A percentile compares a stretch with the other conserved stretches of the same genome.
These are phyloP conservation scores for Triticum timopheevii DNA, from an alignment of 176 grass and related monocot species.

Conservation along the genomic window DNA sequence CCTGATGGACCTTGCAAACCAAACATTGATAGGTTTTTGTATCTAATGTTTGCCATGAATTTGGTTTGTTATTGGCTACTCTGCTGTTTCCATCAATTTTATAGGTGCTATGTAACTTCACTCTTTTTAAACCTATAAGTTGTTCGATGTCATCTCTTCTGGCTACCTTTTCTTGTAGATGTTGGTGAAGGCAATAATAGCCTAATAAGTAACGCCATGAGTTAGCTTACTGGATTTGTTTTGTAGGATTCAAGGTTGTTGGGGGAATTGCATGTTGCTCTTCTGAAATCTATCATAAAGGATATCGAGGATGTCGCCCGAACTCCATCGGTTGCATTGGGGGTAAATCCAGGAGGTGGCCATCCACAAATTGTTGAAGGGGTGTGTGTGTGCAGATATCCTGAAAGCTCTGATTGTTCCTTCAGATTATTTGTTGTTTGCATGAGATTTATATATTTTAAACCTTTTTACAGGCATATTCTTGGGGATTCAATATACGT, in stretches of 20 bases:
- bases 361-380: constrained; percentile 93
- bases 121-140: background rate
- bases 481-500: constrained; percentile 94
- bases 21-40: background rate
- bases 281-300: constrained; percentile 93
- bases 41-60: background rate
- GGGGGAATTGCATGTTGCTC: constrained; percentile 77
- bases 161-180: background rate
- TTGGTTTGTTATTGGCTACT: constrained; percentile 5
- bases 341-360: constrained; percentile 74
- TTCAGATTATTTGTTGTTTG: constrained; percentile 3
- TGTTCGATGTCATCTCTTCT: background rate
- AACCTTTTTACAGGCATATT: constrained; percentile 66
- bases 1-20: background rate
- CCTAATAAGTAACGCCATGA: background rate
- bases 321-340: constrained; percentile 56
- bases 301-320: constrained; percentile 92
- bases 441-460: constrained; percentile 19
- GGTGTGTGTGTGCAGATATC: constrained; percentile 39
- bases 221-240: constrained; percentile 24
- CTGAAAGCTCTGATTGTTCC: constrained; percentile 6
- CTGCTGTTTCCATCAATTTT: constrained; percentile 11
- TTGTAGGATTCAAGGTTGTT: constrained; percentile 88
- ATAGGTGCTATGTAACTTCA: background rate
- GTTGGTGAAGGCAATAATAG: background rate